Evolutionary conservation across 352 stramenopile species (phyloP).

Genomic region (Phytophthora sp.): DNA sequence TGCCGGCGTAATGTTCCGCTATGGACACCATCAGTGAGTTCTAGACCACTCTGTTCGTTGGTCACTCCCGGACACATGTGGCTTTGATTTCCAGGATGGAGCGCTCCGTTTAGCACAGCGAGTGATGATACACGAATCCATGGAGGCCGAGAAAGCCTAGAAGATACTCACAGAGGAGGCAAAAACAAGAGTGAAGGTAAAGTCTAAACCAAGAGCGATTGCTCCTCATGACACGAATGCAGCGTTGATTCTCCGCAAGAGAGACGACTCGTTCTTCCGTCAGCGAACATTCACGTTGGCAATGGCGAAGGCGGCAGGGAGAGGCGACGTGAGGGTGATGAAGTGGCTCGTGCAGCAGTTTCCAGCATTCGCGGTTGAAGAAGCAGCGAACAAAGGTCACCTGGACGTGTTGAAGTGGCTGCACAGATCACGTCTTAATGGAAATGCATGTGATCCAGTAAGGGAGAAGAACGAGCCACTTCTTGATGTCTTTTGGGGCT

Average conservation of each 20-base stretch:
- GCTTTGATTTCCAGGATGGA: slow-evolving; percentile 27
- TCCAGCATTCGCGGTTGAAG: slow-evolving; percentile 35
- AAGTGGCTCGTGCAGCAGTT: slow-evolving; percentile 38
- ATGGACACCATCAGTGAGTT: slow-evolving; percentile 41
- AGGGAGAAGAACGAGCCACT: background rate
- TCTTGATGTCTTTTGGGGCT: slow-evolving; percentile 41
- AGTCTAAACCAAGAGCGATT: slow-evolving; percentile 15
- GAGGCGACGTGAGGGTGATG: slow-evolving; percentile 38
- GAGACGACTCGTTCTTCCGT: slow-evolving; percentile 31
- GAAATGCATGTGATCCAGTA: slow-evolving; percentile 14
- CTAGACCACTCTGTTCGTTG: slow-evolving; percentile 39
- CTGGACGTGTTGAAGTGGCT: slow-evolving; percentile 47
- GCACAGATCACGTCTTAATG: slow-evolving; percentile 13
- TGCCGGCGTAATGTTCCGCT: too few relatives aligned
- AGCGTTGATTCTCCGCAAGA: slow-evolving; percentile 13
- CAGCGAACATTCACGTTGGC: slow-evolving; percentile 38
- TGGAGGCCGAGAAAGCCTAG: slow-evolving; percentile 23
- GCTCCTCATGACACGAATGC: slow-evolving; percentile 18
- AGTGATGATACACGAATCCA: slow-evolving; percentile 26
- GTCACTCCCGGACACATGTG: slow-evolving; percentile 37
- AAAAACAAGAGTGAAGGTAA: slow-evolving; percentile 12
- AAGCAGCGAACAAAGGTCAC: slow-evolving; percentile 41
- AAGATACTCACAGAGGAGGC: slow-evolving; percentile 18
- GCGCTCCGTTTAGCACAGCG: slow-evolving; percentile 33
- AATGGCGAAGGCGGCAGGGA: slow-evolving; percentile 35